A percentile compares a stretch with the other conserved stretches of the same genome.
phyloP scores from a whole-genome alignment of 2,329 filamentous ascomycete genomes.

The Huntiella moniliformis region DNA sequence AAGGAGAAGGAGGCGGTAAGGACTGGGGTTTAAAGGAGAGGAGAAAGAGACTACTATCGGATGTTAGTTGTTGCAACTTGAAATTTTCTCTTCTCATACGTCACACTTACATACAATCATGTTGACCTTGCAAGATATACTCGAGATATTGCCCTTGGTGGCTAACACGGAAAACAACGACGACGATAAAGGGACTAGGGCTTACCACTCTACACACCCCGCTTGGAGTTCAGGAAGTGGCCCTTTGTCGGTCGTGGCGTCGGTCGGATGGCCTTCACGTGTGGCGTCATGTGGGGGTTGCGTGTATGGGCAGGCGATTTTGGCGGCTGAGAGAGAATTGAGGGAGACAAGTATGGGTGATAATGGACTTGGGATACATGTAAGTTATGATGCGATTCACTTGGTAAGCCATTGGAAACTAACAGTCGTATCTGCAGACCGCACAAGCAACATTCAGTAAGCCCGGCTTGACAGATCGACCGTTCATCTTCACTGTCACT shows the following conservation, averaged over 20 bases:
- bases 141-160: not conserved
- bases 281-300: constrained; percentile 9
- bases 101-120: not conserved
- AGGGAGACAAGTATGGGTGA: not conserved
- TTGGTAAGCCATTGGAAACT: not conserved
- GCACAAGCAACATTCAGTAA: constrained; percentile 38
- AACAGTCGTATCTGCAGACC: constrained; percentile 20
- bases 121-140: not conserved
- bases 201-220: too few relatives aligned
- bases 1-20: too few relatives aligned
- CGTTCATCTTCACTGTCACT: constrained; percentile 33
- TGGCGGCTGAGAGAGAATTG: constrained; percentile 1
- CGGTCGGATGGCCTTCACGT: not conserved
- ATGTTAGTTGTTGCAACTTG: too few relatives aligned
- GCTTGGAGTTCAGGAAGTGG: too few relatives aligned
- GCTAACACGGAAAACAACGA: too few relatives aligned
- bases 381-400: constrained; percentile 14
- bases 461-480: constrained; percentile 27
- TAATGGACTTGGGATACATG: constrained; percentile 20
- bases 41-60: too few relatives aligned
- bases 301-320: constrained; percentile 7
- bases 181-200: too few relatives aligned
- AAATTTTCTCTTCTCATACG: not conserved
- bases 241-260: too few relatives aligned
- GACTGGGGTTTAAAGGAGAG: too few relatives aligned